Evolutionary conservation across 371 early-diverging fungal species (phyloP), one percentile per base, ranked within the genome.

Genomic region (Smittium culicis): DNA sequence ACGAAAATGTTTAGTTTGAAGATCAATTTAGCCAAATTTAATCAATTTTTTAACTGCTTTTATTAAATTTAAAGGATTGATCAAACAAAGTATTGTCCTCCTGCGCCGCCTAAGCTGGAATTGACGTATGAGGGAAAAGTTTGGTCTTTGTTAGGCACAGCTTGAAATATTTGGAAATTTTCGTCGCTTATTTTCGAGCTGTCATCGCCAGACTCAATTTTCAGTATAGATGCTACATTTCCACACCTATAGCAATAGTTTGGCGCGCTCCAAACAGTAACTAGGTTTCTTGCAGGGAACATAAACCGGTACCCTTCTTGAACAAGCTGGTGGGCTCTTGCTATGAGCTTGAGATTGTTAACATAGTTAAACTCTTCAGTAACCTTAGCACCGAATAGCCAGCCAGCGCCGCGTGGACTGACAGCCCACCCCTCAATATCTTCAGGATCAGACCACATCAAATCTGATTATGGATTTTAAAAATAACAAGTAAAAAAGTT

Each of bases 201-300:
- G 35, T 66, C 70, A 35, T 54, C 65, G 65, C 85, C 83, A 75
- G 96, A 96, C 72, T 93, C 89, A 70, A 99, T 87, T 71, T 90
- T 85, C 91, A 99, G 88, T 66, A 99, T 93, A 31, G 94, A 89
- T 29, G 99, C 99, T 55, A 98, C 92, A 77, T 99, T 99, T 30
- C 99, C 99, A 73, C 99, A 99, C 64, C 99, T 87, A 78, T 99
- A 99, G 80, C 99, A 99, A 78, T 99, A 99, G 79, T 96, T 99
- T 29, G 99, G 99, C 30, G 99, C 99, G 35, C 93, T 93, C 93
- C 99, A 99, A 35, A 99, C 96, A 1, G 99, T 99, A 29, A 99
- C 99, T 70, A 99, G 83, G 68, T 93, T 88, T 62, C 94, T 91
- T 67, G 71, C 65, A 14, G 91, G 91, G 79, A 97, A 97, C 92